Evolutionary conservation across 495 filamentous ascomycete genomes (phyloP).

Genomic region (Rostrohypoxylon terebratum): DNA sequence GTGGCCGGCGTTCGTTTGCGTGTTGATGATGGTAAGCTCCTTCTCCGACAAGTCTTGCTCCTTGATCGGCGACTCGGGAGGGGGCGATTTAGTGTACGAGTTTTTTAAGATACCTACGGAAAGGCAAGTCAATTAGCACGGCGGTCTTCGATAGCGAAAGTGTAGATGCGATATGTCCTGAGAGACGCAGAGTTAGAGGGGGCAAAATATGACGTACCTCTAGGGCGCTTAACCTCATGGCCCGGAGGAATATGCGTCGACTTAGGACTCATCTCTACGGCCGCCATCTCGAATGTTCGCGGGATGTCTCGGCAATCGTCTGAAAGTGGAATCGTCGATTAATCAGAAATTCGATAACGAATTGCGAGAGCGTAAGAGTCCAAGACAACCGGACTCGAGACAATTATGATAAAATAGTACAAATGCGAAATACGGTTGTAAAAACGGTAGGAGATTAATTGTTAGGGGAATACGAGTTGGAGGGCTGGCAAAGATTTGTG

Average conservation of each 20-base stretch:
- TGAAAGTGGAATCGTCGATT: slow-evolving; percentile 3
- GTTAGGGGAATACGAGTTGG: slow-evolving; percentile 11
- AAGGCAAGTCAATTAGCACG: slow-evolving; percentile 28
- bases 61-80: slow-evolving; percentile 59
- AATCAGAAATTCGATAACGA: slow-evolving; percentile 14
- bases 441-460: not conserved
- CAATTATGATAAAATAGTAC: not conserved
- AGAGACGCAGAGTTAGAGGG: not conserved
- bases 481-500: slow-evolving; percentile 38
- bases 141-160: not conserved
- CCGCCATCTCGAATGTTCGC: slow-evolving; percentile 51
- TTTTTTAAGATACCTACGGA: slow-evolving; percentile 93
- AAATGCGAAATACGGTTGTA: slow-evolving; percentile 8
- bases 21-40: slow-evolving; percentile 92
- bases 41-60: slow-evolving; percentile 70
- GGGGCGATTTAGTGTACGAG: slow-evolving; percentile 71
- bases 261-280: slow-evolving; percentile 51
- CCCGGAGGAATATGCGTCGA: slow-evolving; percentile 56
- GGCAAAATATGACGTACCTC: slow-evolving; percentile 66
- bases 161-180: not conserved
- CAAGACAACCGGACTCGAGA: not conserved
- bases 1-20: slow-evolving; percentile 90
- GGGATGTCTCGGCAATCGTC: slow-evolving; percentile 2
- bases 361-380: not conserved
- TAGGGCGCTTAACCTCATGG: slow-evolving; percentile 73